phyloP scores from a whole-genome alignment of 257 asterid species.

The Rehmannia glutinosa region DNA sequence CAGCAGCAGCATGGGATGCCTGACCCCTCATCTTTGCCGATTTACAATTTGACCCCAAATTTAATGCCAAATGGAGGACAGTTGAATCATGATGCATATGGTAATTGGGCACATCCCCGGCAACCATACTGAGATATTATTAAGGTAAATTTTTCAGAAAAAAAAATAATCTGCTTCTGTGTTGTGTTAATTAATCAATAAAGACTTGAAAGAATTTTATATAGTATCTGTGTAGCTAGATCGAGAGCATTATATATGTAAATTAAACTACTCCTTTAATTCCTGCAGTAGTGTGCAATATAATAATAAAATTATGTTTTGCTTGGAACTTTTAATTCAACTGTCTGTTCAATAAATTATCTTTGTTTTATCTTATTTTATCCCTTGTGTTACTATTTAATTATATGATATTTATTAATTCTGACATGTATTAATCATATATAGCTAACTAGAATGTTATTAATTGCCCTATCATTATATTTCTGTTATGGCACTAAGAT shows the following conservation, averaged over 20 bases:
- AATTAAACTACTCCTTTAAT: background rate
- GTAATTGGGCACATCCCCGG: constrained; percentile 41
- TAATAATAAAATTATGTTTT: constrained; percentile 6
- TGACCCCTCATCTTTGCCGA: constrained; percentile 36
- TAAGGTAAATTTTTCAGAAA: constrained; percentile 1
- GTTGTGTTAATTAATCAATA: background rate
- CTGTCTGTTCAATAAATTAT: background rate
- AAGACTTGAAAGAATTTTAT: background rate
- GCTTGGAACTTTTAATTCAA: background rate
- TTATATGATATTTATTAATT: background rate
- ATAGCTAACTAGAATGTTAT: too few species aligned
- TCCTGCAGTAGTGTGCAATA: constrained; percentile 1
- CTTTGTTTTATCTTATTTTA: background rate
- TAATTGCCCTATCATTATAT: too few species aligned
- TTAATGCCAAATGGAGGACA: constrained; percentile 50
- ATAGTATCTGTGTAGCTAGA: background rate
- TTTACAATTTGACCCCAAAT: constrained; percentile 46
- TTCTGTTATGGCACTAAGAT: too few species aligned
- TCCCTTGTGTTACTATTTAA: background rate
- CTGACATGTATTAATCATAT: background rate
- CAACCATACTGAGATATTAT: constrained; percentile 28
- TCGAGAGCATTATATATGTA: constrained; percentile 7
- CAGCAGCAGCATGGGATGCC: constrained; percentile 25
- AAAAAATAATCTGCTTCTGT: too few species aligned
- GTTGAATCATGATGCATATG: constrained; percentile 50